Evolutionary conservation across 495 filamentous ascomycete species (phyloP), one percentile per base, ranked within the genome.

Genomic region (Penicillium chermesinum): DNA sequence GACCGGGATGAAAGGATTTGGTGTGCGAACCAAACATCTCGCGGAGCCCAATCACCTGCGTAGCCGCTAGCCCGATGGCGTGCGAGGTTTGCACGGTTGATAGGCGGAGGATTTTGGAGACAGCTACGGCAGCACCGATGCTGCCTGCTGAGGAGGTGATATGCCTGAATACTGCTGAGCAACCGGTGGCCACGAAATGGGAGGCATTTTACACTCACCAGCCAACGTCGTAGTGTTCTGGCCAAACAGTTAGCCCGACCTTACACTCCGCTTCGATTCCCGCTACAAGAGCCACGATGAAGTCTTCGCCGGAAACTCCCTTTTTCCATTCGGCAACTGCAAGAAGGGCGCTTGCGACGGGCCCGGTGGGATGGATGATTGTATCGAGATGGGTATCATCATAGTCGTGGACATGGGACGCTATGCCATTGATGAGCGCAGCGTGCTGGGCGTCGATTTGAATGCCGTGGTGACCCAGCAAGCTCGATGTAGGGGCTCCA

Each of bases 311-410:
- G 0, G 68, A 67, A 1, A 77, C 61, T 1, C 58, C 55, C 18
- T 64, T 48, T 55, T 65, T 54, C 14, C 53, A 49, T 39, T 76
- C 70, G 3, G 69, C 62, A 14, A 72, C 55, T 2, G 73, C 71
- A 8, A 81, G 54, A 0, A 79, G 53, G 1, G 77, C 77, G 36
- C 63, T 66, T 1, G 74, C 74, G 0, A 79, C 74, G 0, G 74
- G 70, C 0, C 77, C 75, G 0, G 75, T 66, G 1, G 75, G 76
- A 44, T 81, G 77, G 48, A 81, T 79, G 38, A 79, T 74, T 9
- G 71, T 79, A 27, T 75, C 74, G 0, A 79, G 64, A 50, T 79
- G 75, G 4, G 76, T 81, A 54, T 81, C 76, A 38, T 81, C 76
- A 54, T 79, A 81, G 49, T 79, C 76, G 46, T 78, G 75, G 9